phyloP scores from a whole-genome alignment of 768 basidiomycete species.

The Collybiopsis luxurians region DNA sequence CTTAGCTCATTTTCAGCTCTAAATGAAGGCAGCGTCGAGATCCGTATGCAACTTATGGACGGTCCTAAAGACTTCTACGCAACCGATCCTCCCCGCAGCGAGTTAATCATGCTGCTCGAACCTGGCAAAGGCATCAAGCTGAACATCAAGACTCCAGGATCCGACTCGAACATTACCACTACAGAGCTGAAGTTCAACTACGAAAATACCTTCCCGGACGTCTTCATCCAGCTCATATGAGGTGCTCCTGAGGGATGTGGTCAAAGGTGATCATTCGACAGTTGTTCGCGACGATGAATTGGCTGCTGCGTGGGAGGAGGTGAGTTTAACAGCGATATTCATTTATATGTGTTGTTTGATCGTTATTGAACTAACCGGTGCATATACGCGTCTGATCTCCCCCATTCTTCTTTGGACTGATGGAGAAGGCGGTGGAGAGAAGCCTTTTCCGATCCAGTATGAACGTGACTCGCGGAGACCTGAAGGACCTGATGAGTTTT shows the following conservation, averaged over 20 bases:
- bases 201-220: slow-evolving; percentile 87
- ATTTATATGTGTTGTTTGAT: too few species aligned
- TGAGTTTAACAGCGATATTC: slow-evolving; percentile 27
- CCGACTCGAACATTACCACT: slow-evolving; percentile 84
- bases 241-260: slow-evolving; percentile 88
- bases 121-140: slow-evolving; percentile 95
- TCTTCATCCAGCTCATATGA: slow-evolving; percentile 93
- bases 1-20: slow-evolving; percentile 54
- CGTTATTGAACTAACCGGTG: too few species aligned
- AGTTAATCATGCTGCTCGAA: slow-evolving; percentile 95
- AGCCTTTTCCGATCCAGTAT: slow-evolving; percentile 73
- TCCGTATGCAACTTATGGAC: slow-evolving; percentile 97
- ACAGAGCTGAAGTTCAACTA: slow-evolving; percentile 99
- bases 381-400: too few species aligned
- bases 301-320: slow-evolving; percentile 98
- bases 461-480: slow-evolving; percentile 94
- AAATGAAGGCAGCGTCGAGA: slow-evolving; percentile 97
- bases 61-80: slow-evolving; percentile 88
- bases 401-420: slow-evolving; percentile 97
- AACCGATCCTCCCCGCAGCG: slow-evolving; percentile 90
- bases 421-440: slow-evolving; percentile 54
- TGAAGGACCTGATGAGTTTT: slow-evolving; percentile 72
- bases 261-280: slow-evolving; percentile 98
- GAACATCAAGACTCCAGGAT: slow-evolving; percentile 94
- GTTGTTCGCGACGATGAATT: slow-evolving; percentile 98